Evolutionary conservation across 2,329 filamentous ascomycete genomes (phyloP).

Genomic region (Plenodomus tracheiphilus): DNA sequence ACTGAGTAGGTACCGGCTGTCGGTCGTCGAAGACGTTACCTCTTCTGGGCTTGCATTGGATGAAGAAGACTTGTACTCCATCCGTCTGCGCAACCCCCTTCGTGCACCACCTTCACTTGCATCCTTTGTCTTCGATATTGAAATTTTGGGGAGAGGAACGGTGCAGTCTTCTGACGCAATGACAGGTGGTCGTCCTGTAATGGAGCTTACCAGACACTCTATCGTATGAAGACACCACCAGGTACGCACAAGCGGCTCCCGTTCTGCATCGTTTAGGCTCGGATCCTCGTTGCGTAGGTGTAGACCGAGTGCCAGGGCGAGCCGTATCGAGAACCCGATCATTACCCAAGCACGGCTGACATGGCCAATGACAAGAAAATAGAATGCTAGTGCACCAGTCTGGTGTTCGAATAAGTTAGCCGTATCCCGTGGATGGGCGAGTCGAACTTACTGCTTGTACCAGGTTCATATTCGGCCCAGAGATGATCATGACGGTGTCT

Average conservation of each 20-base stretch:
- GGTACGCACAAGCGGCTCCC: constrained; percentile 40
- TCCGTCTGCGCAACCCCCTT: neutral
- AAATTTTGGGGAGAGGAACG: constrained; percentile 25
- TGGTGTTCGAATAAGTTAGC: neutral
- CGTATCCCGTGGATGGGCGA: neutral
- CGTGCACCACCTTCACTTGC: no score
- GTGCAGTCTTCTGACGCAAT: constrained; percentile 40
- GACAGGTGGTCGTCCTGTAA: constrained; percentile 46
- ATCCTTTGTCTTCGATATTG: neutral
- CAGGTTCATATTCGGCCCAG: constrained; percentile 41
- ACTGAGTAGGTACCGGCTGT: constrained; percentile 9
- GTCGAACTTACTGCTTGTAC: constrained; percentile 41
- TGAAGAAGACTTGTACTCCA: constrained; percentile 5
- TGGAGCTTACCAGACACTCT: constrained; percentile 42
- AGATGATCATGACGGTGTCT: constrained; percentile 20
- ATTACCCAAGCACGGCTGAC: constrained; percentile 41
- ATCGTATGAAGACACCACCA: constrained; percentile 48
- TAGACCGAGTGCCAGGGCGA: constrained; percentile 43
- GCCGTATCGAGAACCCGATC: constrained; percentile 43
- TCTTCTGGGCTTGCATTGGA: neutral
- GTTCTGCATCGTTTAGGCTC: constrained; percentile 20
- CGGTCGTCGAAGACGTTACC: neutral
- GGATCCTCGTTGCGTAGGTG: constrained; percentile 44
- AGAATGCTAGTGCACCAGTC: constrained; percentile 30
- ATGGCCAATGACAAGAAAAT: constrained; percentile 31